These are phyloP conservation scores for Exserohilum turcica DNA, from an alignment of 2,329 filamentous ascomycete genomes.

Conservation along the genomic window DNA sequence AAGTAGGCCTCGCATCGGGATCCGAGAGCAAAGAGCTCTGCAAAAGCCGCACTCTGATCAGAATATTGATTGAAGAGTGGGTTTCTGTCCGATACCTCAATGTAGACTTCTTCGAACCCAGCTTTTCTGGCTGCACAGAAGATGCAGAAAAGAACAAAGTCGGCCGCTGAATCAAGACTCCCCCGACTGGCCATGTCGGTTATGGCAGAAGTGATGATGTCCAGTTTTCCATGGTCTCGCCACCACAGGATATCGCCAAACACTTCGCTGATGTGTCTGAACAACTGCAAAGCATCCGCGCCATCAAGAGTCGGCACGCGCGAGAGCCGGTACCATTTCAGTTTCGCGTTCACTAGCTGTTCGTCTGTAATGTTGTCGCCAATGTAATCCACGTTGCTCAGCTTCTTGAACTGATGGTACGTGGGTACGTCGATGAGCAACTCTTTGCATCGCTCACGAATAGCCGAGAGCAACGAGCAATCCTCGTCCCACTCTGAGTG, in stretches of 20 bases:
- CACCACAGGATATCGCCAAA: constrained; percentile 39
- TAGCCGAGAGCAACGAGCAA: constrained; percentile 36
- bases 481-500: constrained; percentile 40
- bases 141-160: constrained; percentile 62
- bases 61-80: constrained; percentile 65
- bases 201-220: constrained; percentile 38
- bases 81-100: constrained; percentile 66
- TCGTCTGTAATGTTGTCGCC: constrained; percentile 35
- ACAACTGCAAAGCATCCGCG: constrained; percentile 34
- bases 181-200: constrained; percentile 28
- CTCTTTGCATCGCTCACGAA: constrained; percentile 39
- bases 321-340: constrained; percentile 46
- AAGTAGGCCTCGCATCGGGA: constrained; percentile 68
- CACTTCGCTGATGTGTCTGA: constrained; percentile 37
- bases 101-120: constrained; percentile 66
- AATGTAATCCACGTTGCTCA: constrained; percentile 46
- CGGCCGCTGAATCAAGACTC: constrained; percentile 46
- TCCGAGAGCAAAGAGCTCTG: constrained; percentile 66
- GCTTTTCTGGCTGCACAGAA: constrained; percentile 63
- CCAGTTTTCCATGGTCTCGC: constrained; percentile 37
- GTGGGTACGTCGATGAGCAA: constrained; percentile 45
- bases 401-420: constrained; percentile 43
- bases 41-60: constrained; percentile 67
- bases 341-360: constrained; percentile 36
- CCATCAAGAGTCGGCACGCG: constrained; percentile 29